Evolutionary conservation across 345 rosid genomes (phyloP), one percentile per base, ranked within the genome.

Genomic region (Salix caprea): DNA sequence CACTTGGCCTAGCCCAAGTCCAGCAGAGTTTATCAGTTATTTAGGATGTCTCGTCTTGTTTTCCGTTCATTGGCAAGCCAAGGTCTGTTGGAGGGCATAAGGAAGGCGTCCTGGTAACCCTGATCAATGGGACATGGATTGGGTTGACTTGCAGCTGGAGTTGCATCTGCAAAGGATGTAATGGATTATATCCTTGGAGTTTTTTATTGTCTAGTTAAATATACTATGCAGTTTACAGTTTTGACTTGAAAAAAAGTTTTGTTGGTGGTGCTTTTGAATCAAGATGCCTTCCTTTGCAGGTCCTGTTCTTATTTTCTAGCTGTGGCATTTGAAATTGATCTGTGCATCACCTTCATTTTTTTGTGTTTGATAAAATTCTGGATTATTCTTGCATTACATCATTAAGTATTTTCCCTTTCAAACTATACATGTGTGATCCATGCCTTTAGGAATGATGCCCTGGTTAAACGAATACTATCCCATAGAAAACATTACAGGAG

Each of bases 11-110:
- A n/a, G n/a, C n/a, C n/a, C n/a, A n/a, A n/a, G n/a, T n/a, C n/a
- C n/a, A n/a, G n/a, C n/a, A n/a, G n/a, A n/a, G 87, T 91, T 2
- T 83, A 82, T 34, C 73, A 81, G 79, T 48, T 80, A 26, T 89
- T 89, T 37, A 76, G 87, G 28, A 84, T 87, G 83, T 87, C 87
- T 36, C 86, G 89, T 69, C 75, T 87, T 46, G 86, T 84, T 54
- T 87, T 87, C 54, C 83, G 87, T 19, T 72, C 68, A 28, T 58
- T 82, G 67, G 86, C 89, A 40, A 46, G 76, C 18, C 70, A 79
- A 37, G 86, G 86, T 52, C 50, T 74, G 81, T 42, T 84, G 74
- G 61, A 65, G 46, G 83, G 87, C 58, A 34, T 86, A 54, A 86
- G 81, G 80, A 86, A 86, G 72, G 79, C 88, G 9, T 86, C 85